Percentiles rank a stretch among this genome's conserved stretches.
phyloP scores from a whole-genome alignment of 768 basidiomycete genomes.

The Leccinum variicolor region DNA sequence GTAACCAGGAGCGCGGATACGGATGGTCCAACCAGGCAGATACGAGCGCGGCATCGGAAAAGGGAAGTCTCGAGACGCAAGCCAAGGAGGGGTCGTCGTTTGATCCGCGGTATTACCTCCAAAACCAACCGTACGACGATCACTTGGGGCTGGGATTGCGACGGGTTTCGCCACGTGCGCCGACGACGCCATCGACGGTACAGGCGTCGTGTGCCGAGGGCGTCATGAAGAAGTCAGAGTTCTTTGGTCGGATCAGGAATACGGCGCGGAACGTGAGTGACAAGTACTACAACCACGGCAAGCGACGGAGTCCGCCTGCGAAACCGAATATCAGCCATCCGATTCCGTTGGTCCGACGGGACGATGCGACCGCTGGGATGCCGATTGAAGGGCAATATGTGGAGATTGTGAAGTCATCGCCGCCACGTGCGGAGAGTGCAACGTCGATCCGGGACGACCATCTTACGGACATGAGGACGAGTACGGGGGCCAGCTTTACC shows the following conservation, averaged over 20 bases:
- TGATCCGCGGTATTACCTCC: conserved; percentile 15
- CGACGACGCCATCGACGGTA: conserved; percentile 35
- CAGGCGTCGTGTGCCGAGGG: conserved; percentile 39
- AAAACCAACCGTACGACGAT: conserved; percentile 16
- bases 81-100: conserved; percentile 17
- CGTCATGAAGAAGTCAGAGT: conserved; percentile 69
- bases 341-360: conserved; percentile 34
- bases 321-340: conserved; percentile 62
- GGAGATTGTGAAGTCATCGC: conserved; percentile 22
- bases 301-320: conserved; percentile 34
- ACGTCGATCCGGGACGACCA: conserved; percentile 42
- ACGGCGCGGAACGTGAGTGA: conserved; percentile 70
- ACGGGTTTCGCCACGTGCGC: conserved; percentile 46
- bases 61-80: conserved; percentile 30
- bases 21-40: conserved; percentile 31
- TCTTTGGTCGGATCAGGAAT: conserved; percentile 57
- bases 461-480: conserved; percentile 29
- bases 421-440: conserved; percentile 18
- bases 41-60: conserved; percentile 27
- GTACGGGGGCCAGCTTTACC: conserved; percentile 43
- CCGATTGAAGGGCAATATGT: conserved; percentile 35
- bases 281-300: conserved; percentile 36
- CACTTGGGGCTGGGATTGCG: conserved; percentile 45
- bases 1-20: conserved; percentile 22
- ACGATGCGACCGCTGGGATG: conserved; percentile 12